Percentiles rank a stretch among this genome's conserved stretches.
phyloP scores from a whole-genome alignment of 2,329 filamentous ascomycete species.

The Chrysoporthe deuterocubensis region DNA sequence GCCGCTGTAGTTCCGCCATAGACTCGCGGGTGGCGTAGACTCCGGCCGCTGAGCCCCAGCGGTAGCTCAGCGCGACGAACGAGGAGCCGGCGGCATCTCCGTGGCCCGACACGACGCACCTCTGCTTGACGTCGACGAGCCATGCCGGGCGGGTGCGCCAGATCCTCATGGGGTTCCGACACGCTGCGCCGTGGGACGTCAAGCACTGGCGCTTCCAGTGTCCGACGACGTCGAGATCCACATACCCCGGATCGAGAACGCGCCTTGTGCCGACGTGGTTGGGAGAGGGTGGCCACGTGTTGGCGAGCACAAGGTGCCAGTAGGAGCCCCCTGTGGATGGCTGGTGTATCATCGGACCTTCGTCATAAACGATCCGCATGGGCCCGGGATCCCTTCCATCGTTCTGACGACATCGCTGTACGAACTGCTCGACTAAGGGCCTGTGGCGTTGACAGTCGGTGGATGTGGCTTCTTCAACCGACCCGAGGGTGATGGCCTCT shows the following conservation, averaged over 20 bases:
- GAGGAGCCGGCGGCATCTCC: background rate
- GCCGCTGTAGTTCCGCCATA: background rate
- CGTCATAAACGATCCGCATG: too few species aligned
- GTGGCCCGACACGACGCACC: background rate
- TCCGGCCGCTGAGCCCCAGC: background rate
- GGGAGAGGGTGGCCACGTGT: background rate
- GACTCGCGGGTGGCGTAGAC: background rate
- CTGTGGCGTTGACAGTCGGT: slow-evolving; percentile 2
- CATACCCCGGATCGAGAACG: background rate
- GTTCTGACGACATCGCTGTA: background rate
- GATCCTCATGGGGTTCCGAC: slow-evolving; percentile 3
- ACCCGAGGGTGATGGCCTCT: background rate
- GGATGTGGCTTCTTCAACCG: slow-evolving; percentile 4
- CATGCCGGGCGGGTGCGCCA: background rate
- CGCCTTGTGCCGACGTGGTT: background rate
- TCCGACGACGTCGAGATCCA: background rate
- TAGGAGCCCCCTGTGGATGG: background rate
- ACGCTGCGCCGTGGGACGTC: background rate
- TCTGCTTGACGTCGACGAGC: slow-evolving; percentile 1
- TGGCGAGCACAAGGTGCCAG: background rate
- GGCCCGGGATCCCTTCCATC: background rate
- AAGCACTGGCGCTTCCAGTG: slow-evolving; percentile 8
- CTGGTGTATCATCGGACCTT: too few species aligned
- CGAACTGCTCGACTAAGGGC: background rate
- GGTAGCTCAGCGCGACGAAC: slow-evolving; percentile 16